Evolutionary conservation across 305 asterid species (phyloP), one percentile per base, ranked within the genome.

Genomic region (Ilex paraguariensis): DNA sequence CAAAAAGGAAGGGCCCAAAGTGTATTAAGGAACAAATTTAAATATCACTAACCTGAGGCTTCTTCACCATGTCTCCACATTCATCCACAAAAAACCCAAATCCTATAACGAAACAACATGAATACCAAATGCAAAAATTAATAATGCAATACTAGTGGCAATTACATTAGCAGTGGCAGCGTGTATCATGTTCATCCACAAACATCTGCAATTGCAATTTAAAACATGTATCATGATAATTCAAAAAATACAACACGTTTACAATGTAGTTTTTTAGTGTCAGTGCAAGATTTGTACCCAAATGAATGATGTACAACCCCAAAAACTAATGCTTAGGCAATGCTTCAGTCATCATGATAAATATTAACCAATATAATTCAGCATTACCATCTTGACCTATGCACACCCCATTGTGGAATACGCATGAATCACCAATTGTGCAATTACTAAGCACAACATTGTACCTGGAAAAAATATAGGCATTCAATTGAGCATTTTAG

Each of bases 331-430:
- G 16, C 13, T 54, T 54, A 13, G 57, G 6, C 11, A 54, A 11
- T 10, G 15, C 3, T 13, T 10, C 52, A 46, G 8, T 9, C 30
- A 54, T 21, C 4, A 5, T 14, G 13, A 52, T 16, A 52, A 52
- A 16, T 52, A 52, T 10, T 4, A 7, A 13, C 16, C 17, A 11
- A 31, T 17, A 11, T 7, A 21, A 14, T 31, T 49, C 57, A 45
- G 71, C 57, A 76, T 80, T 73, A 88, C 98, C 96, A 75, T 91
- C 98, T 81, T 91, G 98, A 70, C 96, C 98, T 67, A 91, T 79
- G 92, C 92, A 84, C 62, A 70, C 96, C 56, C 98, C 98, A 68
- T 82, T 79, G 67, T 89, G 95, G 69, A 92, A 77, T 59, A 73
- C 60, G 73, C 96, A 89, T 64, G 28, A 85, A 61, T 89, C 91